Conservation (phyloP, 192 early-diverging fungal genomes). For the Entomortierella lignicola region DNA sequence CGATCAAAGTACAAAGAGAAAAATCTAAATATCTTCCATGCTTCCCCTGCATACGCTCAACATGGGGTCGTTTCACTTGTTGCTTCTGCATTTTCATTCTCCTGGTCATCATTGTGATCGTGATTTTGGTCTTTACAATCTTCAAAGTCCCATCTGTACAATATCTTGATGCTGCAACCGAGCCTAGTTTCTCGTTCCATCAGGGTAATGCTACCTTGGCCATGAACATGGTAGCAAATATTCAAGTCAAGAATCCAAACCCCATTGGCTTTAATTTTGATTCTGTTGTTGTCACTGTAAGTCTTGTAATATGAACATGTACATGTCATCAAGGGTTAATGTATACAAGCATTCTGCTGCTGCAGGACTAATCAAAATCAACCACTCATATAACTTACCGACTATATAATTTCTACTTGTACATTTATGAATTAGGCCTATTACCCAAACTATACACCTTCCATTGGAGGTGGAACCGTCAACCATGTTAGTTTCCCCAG, state of each 20-base stretch:
- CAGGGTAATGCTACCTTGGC: slow-evolving; percentile 42
- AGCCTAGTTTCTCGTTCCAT: slow-evolving; percentile 27
- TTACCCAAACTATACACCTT: slow-evolving; percentile 22
- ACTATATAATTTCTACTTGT: background rate
- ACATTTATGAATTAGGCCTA: slow-evolving; percentile 18
- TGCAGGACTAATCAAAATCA: too few relatives aligned
- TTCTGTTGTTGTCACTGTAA: slow-evolving; percentile 24
- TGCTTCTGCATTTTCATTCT: slow-evolving; percentile 35
- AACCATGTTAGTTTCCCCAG: slow-evolving; percentile 18
- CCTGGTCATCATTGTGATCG: slow-evolving; percentile 19
- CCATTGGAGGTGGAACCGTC: slow-evolving; percentile 35
- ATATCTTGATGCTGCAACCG: slow-evolving; percentile 11
- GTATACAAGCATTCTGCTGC: slow-evolving; percentile 4
- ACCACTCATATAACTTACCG: background rate
- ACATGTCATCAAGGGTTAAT: too few relatives aligned
- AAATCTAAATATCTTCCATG: slow-evolving; percentile 14
- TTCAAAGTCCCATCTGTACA: slow-evolving; percentile 39
- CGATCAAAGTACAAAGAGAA: slow-evolving; percentile 8
- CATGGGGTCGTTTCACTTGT: slow-evolving; percentile 12
- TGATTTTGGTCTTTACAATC: slow-evolving; percentile 32
- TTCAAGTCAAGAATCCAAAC: slow-evolving; percentile 45
- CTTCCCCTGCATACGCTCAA: slow-evolving; percentile 38
- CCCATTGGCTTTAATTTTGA: slow-evolving; percentile 41
- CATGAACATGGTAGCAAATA: slow-evolving; percentile 24
- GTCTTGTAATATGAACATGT: too few relatives aligned